phyloP scores from a whole-genome alignment of 2,329 filamentous ascomycete species.

The Arthrobotrys conoides region DNA sequence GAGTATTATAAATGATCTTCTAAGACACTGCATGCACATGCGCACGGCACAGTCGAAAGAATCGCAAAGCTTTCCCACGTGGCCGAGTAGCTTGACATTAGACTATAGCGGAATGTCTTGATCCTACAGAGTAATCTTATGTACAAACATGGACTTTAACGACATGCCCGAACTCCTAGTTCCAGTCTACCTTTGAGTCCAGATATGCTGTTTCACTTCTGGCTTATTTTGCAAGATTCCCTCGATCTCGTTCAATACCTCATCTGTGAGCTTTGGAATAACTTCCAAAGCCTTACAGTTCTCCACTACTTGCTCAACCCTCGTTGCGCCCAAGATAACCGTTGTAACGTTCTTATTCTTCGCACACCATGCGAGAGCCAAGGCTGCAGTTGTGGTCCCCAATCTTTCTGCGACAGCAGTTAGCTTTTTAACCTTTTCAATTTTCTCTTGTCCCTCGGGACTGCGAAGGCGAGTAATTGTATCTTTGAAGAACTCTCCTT shows the following conservation, averaged over 20 bases:
- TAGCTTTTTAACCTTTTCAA: conserved; percentile 73
- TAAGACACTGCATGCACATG: conserved; percentile 5
- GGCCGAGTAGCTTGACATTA: not conserved
- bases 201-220: conserved; percentile 33
- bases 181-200: conserved; percentile 45
- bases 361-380: conserved; percentile 74
- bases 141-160: not conserved
- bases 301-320: conserved; percentile 67
- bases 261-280: conserved; percentile 68
- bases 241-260: conserved; percentile 70
- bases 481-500: conserved; percentile 73
- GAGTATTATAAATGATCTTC: not conserved
- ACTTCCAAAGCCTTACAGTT: conserved; percentile 69
- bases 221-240: conserved; percentile 68
- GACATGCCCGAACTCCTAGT: too few species aligned
- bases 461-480: conserved; percentile 71
- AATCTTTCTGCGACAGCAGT: conserved; percentile 71
- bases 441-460: conserved; percentile 71
- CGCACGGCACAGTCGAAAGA: conserved; percentile 5
- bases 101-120: not conserved
- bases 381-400: conserved; percentile 69
- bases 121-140: not conserved
- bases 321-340: conserved; percentile 72
- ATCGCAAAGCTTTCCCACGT: not conserved
- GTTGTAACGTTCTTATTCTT: conserved; percentile 74